phyloP scores from a whole-genome alignment of 257 asterid genomes.

The Solanum sejunctum region DNA sequence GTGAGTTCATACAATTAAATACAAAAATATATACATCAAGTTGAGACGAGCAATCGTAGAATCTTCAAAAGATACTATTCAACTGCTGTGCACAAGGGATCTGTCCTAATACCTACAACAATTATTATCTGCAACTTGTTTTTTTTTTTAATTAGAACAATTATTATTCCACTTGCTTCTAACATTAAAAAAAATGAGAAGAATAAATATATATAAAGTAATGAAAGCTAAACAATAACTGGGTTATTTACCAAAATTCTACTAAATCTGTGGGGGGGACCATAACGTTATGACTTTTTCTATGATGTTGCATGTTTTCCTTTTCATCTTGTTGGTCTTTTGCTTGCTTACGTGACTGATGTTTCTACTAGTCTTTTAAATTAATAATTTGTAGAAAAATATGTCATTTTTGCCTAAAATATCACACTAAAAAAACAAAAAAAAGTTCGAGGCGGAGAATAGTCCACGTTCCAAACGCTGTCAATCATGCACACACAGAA shows the following conservation, averaged over 20 bases:
- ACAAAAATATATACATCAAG: background rate
- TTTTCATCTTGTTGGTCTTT: background rate
- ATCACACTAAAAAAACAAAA: background rate
- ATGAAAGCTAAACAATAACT: background rate
- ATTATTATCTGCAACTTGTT: background rate
- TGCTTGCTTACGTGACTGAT: slow-evolving; percentile 1
- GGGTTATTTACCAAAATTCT: background rate
- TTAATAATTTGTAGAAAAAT: background rate
- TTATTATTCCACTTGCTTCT: background rate
- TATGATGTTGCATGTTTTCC: background rate
- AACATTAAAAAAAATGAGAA: background rate
- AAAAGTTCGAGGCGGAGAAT: background rate
- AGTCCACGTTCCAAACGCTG: background rate
- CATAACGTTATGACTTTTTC: background rate
- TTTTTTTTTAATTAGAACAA: background rate
- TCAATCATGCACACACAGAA: background rate
- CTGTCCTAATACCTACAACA: background rate
- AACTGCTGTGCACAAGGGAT: background rate
- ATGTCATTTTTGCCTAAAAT: background rate
- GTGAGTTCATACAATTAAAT: background rate
- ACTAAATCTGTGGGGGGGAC: background rate
- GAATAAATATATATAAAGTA: background rate
- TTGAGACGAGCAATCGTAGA: background rate
- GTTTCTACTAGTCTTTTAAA: background rate
- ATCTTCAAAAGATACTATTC: background rate